These are phyloP conservation scores for Saccharomyces hybrid DNA, from an alignment of 1,139 yeast species.

Conservation along the genomic window DNA sequence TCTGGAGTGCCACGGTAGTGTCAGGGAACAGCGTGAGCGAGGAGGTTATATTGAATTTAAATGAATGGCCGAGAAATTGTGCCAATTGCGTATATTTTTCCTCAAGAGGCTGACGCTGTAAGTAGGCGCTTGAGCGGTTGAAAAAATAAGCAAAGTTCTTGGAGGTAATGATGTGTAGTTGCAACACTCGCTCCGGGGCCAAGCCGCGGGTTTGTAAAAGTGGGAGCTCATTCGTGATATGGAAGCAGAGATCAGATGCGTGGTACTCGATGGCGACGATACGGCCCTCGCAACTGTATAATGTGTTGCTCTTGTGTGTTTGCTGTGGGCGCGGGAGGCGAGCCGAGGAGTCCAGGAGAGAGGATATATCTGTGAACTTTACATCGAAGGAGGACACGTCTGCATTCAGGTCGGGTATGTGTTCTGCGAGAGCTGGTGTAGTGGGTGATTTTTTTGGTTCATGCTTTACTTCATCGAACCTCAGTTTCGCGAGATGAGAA, in stretches of 20 bases:
- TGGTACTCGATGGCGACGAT: constrained; percentile 6
- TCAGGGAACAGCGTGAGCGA: constrained; percentile 4
- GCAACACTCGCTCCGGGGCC: constrained; percentile 1
- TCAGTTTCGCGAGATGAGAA: neutral
- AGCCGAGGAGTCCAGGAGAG: neutral
- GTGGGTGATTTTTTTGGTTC: neutral
- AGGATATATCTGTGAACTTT: neutral
- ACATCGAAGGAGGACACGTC: neutral
- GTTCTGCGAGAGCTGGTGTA: neutral
- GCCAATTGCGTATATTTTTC: constrained; percentile 1
- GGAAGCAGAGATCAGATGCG: constrained; percentile 2
- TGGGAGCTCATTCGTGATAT: neutral
- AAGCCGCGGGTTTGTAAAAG: neutral
- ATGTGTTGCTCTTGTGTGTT: neutral
- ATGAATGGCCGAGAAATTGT: constrained; percentile 4
- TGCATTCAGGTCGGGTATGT: constrained; percentile 2
- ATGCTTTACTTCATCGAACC: neutral
- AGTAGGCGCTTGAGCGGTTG: neutral
- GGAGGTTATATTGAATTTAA: constrained; percentile 7
- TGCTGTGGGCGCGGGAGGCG: neutral
- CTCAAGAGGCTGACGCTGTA: constrained; percentile 1
- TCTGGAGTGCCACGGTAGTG: constrained; percentile 8
- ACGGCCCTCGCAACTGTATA: constrained; percentile 5
- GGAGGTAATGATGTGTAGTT: constrained; percentile 13
- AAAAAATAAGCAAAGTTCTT: constrained; percentile 6